A percentile compares a stretch with the other conserved stretches of the same genome.
Evolutionary conservation across 2,329 filamentous ascomycete species (phyloP).

Genomic region (Trichoderma arundinaceum): DNA sequence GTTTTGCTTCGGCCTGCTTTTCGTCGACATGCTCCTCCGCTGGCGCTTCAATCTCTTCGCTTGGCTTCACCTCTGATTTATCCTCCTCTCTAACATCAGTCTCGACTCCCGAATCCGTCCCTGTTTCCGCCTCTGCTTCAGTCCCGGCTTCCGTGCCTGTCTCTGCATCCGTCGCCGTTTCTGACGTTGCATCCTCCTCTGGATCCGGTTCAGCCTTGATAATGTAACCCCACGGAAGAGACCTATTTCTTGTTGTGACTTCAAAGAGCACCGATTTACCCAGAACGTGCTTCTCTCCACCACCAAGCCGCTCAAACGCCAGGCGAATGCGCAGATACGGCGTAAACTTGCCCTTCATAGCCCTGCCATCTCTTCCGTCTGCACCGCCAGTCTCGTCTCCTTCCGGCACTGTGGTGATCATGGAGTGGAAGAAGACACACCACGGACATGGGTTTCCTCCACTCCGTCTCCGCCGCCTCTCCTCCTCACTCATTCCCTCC

Average conservation of each 20-base stretch:
- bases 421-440: constrained; percentile 47
- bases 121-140: not conserved
- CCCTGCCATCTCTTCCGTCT: constrained; percentile 20
- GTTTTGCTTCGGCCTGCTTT: not conserved
- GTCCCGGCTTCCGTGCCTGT: not conserved
- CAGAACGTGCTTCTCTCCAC: constrained; percentile 47
- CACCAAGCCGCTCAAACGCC: constrained; percentile 47
- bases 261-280: constrained; percentile 46
- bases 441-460: constrained; percentile 42
- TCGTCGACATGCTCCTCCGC: not conserved
- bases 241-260: constrained; percentile 46
- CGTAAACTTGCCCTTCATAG: constrained; percentile 42
- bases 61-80: not conserved
- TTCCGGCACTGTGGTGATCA: constrained; percentile 42
- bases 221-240: constrained; percentile 47
- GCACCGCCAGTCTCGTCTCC: constrained; percentile 33
- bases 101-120: not conserved
- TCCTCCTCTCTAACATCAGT: not conserved
- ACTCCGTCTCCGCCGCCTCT: constrained; percentile 5
- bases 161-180: not conserved
- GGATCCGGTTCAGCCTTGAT: constrained; percentile 38
- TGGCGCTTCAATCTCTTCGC: not conserved
- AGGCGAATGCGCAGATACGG: constrained; percentile 48
- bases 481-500: constrained; percentile 7
- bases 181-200: not conserved